Evolutionary conservation across 805 yeast species (phyloP), one percentile per base, ranked within the genome.

Genomic region (Teunomyces pallodes): DNA sequence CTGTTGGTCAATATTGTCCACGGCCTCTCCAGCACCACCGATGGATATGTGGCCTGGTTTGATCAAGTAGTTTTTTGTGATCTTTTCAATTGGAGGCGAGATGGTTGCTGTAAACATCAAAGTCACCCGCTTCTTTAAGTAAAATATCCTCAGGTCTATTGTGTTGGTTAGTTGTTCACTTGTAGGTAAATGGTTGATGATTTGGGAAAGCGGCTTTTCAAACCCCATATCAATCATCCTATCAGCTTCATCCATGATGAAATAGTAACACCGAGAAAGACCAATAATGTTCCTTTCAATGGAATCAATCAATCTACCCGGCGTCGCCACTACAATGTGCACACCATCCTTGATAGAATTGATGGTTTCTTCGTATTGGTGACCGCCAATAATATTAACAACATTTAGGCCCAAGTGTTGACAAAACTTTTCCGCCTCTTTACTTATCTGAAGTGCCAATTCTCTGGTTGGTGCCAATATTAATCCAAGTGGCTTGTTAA

Each of bases 71-170:
- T 76, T 74, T n/a, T 71, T 64, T 0, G 94, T 81, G 43, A 92
- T 65, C 45, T 74, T 75, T 59, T 87, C 90, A 36, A 90, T 83
- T 0, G 81, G 75, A 0, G 83, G 77, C 0, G 96, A 87, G 82
- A 92, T 83, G 0, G 99, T 94, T 0, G 98, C 98, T 0, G 97
- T 88, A 65, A 89, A 92, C 96, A 92, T 87, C 80, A 90, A 77
- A 0, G 95, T 88, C 43, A 83, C 84, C 45, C 85, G 64, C 27
- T 70, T 69, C 24, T 50, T 28, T 20, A 59, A 42, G 14, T 60
- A 50, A 55, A 69, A 79, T 0, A 79, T 77, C 39, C 73, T 69
- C 9, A 58, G 50, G 45, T 76, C 76, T 4, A 58, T 51, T 0
- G 64, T 52, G n/a, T 45, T 44, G 13, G 46, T 47, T 12, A 65